Evolutionary conservation across 2,329 filamentous ascomycete species (phyloP).

Genomic region (Fusarium musae): DNA sequence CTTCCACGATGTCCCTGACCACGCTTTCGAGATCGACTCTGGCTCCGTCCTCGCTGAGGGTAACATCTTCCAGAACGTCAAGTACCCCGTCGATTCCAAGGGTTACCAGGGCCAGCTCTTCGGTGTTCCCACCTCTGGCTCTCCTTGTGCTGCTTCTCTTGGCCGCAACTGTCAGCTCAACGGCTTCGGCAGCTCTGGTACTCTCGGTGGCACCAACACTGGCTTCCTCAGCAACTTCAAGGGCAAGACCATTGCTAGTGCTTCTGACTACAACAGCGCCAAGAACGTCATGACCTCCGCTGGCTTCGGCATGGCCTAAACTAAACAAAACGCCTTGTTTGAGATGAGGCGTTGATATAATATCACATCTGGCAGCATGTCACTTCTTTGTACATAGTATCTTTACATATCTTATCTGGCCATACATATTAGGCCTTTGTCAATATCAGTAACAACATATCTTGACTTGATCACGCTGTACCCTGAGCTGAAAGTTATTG

Average conservation of each 20-base stretch:
- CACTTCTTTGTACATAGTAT: conserved; percentile 35
- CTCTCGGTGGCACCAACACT: conserved; percentile 55
- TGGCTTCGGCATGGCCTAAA: conserved; percentile 58
- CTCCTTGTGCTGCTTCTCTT: conserved; percentile 56
- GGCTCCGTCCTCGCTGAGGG: conserved; percentile 65
- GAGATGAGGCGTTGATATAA: neutral
- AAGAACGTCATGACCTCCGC: conserved; percentile 53
- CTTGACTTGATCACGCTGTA: neutral
- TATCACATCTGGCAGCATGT: conserved; percentile 3
- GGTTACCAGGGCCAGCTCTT: conserved; percentile 49
- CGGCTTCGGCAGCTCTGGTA: conserved; percentile 55
- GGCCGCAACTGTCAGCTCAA: conserved; percentile 64
- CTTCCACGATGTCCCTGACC: conserved; percentile 64
- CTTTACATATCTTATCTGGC: conserved; percentile 8
- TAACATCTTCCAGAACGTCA: conserved; percentile 67
- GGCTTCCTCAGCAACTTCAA: conserved; percentile 61
- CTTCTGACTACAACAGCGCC: conserved; percentile 50
- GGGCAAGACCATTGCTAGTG: conserved; percentile 63
- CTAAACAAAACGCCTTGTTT: conserved; percentile 6
- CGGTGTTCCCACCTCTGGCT: conserved; percentile 45
- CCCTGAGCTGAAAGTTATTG: neutral
- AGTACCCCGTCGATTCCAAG: conserved; percentile 51
- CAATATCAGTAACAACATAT: conserved; percentile 21
- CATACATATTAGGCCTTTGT: conserved; percentile 8
- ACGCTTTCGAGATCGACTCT: conserved; percentile 65